phyloP scores from a whole-genome alignment of 1,284 basidiomycete species.

The Cryptococcus deneoformans region DNA sequence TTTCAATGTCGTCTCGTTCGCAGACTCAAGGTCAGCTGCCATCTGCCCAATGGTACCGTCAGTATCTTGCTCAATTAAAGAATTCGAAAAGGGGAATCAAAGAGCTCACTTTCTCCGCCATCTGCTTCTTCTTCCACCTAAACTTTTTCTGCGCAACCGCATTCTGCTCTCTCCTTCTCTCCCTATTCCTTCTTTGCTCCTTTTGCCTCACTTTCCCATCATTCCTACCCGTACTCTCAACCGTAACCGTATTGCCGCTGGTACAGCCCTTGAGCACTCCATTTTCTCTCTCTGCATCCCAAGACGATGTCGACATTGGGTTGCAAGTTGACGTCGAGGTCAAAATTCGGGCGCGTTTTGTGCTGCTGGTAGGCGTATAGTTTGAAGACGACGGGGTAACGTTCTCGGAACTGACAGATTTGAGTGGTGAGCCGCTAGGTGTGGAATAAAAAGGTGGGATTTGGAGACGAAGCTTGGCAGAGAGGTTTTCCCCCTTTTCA shows the following conservation, averaged over 20 bases:
- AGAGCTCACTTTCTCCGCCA: slow-evolving; percentile 25
- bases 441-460: no score
- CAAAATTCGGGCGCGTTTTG: background rate
- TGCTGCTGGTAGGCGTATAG: background rate
- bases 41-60: slow-evolving; percentile 3
- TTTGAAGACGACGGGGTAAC: no score
- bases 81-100: background rate
- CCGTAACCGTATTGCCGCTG: no score
- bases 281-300: no score
- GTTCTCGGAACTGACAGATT: no score
- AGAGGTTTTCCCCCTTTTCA: no score
- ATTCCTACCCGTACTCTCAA: background rate
- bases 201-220: background rate
- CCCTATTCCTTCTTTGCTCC: slow-evolving; percentile 17
- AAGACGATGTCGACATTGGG: background rate
- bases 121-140: slow-evolving; percentile 30
- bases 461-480: no score
- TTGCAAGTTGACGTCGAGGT: background rate
- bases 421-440: no score
- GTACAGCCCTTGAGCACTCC: no score
- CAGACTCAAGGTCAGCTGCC: slow-evolving; percentile 10
- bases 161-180: slow-evolving; percentile 32
- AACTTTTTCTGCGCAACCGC: slow-evolving; percentile 35
- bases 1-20: slow-evolving; percentile 4
- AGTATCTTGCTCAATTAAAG: background rate